phyloP scores from a whole-genome alignment of 441 rosid species.

The Omphalea diandra region DNA sequence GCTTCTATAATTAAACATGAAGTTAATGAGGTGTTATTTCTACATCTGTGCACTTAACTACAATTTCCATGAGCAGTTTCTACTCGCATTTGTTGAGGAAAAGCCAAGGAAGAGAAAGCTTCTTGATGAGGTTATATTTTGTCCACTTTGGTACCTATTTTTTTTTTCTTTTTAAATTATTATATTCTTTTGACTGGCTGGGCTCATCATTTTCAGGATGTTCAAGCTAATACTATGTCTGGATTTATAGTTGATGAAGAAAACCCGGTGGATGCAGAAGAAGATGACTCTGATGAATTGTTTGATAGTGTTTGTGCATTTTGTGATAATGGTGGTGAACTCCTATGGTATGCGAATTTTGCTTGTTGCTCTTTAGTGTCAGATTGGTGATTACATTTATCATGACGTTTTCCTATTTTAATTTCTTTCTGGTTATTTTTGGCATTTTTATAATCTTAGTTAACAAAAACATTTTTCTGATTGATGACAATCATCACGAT shows the following conservation, averaged over 20 bases:
- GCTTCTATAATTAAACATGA: not conserved
- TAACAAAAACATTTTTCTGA: not conserved
- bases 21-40: constrained; percentile 3
- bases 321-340: constrained; percentile 87
- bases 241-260: constrained; percentile 61
- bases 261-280: constrained; percentile 37
- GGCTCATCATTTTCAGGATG: constrained; percentile 36
- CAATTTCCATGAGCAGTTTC: constrained; percentile 48
- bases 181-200: constrained; percentile 19
- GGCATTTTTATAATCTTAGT: not conserved
- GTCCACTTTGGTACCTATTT: constrained; percentile 1
- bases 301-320: constrained; percentile 82
- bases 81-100: constrained; percentile 56
- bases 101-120: constrained; percentile 53
- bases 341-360: constrained; percentile 57
- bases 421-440: not conserved
- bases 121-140: constrained; percentile 55
- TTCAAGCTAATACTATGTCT: constrained; percentile 32
- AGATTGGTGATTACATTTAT: not conserved
- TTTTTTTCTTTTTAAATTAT: constrained; percentile 12
- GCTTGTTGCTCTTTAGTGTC: constrained; percentile 11
- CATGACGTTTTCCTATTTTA: not conserved
- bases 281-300: constrained; percentile 44
- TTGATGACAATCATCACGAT: not conserved
- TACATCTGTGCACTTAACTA: constrained; percentile 5